These are phyloP conservation scores for Nicotiana undulata DNA, from an alignment of 257 asterid species.

Conservation along the genomic window DNA sequence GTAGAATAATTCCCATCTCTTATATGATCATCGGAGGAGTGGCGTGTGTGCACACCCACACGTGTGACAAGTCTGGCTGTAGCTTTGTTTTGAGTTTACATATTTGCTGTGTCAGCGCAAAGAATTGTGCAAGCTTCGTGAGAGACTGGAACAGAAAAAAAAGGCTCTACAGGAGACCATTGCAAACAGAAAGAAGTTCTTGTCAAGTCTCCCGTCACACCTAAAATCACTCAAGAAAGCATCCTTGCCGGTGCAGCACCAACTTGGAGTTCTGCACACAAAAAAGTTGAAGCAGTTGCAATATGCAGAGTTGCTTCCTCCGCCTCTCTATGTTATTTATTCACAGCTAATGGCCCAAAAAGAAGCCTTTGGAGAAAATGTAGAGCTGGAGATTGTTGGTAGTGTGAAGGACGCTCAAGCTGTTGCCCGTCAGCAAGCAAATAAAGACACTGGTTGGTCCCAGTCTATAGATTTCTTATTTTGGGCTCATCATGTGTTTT, in stretches of 20 bases:
- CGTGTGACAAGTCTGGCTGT: background rate
- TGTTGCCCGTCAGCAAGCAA: constrained; percentile 78
- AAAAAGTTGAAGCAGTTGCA: constrained; percentile 90
- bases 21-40: background rate
- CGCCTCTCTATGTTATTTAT: constrained; percentile 81
- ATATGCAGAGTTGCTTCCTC: constrained; percentile 88
- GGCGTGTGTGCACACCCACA: background rate
- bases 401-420: constrained; percentile 89
- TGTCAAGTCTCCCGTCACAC: constrained; percentile 92
- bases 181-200: constrained; percentile 74
- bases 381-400: constrained; percentile 84
- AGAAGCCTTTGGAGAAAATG: constrained; percentile 86
- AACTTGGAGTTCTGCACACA: constrained; percentile 74
- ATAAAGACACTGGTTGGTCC: constrained; percentile 58
- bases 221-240: constrained; percentile 96
- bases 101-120: constrained; percentile 61
- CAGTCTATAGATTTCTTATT: background rate
- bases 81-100: background rate
- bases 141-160: constrained; percentile 70
- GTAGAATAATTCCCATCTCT: background rate
- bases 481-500: background rate
- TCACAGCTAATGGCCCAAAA: constrained; percentile 90
- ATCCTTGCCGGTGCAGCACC: constrained; percentile 87
- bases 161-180: constrained; percentile 82
- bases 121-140: constrained; percentile 82